Evolutionary conservation across 805 yeast species (phyloP).

Genomic region (Candida ulmi): DNA sequence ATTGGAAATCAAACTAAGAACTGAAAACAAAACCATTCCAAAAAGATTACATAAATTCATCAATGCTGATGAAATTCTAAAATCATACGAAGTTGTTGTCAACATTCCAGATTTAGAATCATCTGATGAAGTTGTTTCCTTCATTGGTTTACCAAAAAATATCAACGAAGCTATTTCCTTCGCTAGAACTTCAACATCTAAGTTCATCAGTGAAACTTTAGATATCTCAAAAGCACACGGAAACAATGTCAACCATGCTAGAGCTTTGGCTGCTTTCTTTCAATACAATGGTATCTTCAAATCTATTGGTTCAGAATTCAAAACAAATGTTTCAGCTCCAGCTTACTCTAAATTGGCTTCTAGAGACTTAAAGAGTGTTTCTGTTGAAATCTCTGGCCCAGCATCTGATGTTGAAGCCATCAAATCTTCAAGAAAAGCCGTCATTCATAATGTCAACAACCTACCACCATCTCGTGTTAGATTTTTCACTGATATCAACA

Average conservation of each 20-base stretch:
- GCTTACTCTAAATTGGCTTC: slow-evolving; percentile 38
- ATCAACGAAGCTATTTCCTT: slow-evolving; percentile 56
- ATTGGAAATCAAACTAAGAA: slow-evolving; percentile 39
- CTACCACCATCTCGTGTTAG: slow-evolving; percentile 62
- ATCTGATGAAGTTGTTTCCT: slow-evolving; percentile 45
- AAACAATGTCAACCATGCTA: slow-evolving; percentile 71
- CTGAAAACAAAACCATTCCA: slow-evolving; percentile 62
- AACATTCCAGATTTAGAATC: slow-evolving; percentile 38
- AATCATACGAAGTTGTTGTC: slow-evolving; percentile 51
- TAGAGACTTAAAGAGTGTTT: slow-evolving; percentile 36
- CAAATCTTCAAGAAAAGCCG: slow-evolving; percentile 60
- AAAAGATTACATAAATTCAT: slow-evolving; percentile 64
- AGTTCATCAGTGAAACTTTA: slow-evolving; percentile 57
- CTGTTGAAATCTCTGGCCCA: slow-evolving; percentile 56
- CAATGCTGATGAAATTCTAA: slow-evolving; percentile 46
- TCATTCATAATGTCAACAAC: slow-evolving; percentile 69
- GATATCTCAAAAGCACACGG: slow-evolving; percentile 90
- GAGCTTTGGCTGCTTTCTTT: slow-evolving; percentile 65
- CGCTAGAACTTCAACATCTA: slow-evolving; percentile 56
- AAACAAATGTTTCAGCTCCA: slow-evolving; percentile 45
- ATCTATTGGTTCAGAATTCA: slow-evolving; percentile 33
- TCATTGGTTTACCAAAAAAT: slow-evolving; percentile 57
- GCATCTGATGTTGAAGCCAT: slow-evolving; percentile 42
- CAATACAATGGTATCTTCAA: slow-evolving; percentile 42
- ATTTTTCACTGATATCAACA: slow-evolving; percentile 58